phyloP scores from a whole-genome alignment of 2,329 filamentous ascomycete species.

The Paramyrothecium roridum region DNA sequence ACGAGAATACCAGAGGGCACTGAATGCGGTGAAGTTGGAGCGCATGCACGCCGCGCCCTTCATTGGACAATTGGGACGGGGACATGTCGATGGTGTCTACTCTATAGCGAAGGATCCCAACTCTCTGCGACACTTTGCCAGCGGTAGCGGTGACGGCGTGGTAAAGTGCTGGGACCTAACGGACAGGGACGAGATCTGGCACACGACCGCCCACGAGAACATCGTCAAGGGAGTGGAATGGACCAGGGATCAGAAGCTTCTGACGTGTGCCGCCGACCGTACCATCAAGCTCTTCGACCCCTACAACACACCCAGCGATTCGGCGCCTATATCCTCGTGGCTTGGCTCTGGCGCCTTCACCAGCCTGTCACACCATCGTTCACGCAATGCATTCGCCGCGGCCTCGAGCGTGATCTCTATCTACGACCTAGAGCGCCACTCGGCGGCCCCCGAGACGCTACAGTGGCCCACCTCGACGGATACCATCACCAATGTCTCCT shows the following conservation, averaged over 20 bases:
- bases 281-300: slow-evolving; percentile 91
- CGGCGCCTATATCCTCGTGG: slow-evolving; percentile 79
- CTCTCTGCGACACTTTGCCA: slow-evolving; percentile 71
- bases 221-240: slow-evolving; percentile 90
- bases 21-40: slow-evolving; percentile 85
- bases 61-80: slow-evolving; percentile 79
- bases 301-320: slow-evolving; percentile 66
- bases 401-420: slow-evolving; percentile 77
- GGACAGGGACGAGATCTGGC: slow-evolving; percentile 70
- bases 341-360: slow-evolving; percentile 82
- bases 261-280: slow-evolving; percentile 83
- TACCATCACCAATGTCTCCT: slow-evolving; percentile 83
- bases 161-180: slow-evolving; percentile 89
- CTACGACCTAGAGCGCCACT: slow-evolving; percentile 81
- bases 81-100: slow-evolving; percentile 87
- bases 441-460: slow-evolving; percentile 76
- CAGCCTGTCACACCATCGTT: slow-evolving; percentile 77
- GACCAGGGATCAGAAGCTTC: slow-evolving; percentile 78
- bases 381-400: slow-evolving; percentile 74
- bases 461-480: slow-evolving; percentile 86
- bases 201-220: slow-evolving; percentile 82
- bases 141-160: slow-evolving; percentile 85
- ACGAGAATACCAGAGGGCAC: slow-evolving; percentile 61
- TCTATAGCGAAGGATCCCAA: slow-evolving; percentile 76
- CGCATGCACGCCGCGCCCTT: slow-evolving; percentile 80